Base-by-base conservation (phyloP, 305 asterid genomes). In the Rubia peregrina region DNA sequence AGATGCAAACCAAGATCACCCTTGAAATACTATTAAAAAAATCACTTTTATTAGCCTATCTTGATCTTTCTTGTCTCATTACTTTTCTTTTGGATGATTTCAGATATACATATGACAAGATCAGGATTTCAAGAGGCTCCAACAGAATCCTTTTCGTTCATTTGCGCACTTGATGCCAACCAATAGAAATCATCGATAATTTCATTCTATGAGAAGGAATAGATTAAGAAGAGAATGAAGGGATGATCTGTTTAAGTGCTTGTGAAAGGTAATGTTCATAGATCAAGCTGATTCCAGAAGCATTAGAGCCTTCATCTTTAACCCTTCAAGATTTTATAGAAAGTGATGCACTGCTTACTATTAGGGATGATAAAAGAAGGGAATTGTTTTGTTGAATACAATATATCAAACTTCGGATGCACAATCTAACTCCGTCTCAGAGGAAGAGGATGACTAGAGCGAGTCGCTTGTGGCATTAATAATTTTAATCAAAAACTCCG, bases 71-170 rank as follows among this genome's bases (percentile, higher is more conserved):
- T 22, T 55, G 46, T 33, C 17, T 56, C 33, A 17, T 16, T 48
- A 1, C 33, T 13, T 14, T 41, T 21, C 4, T 9, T 11, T 3
- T 66, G 53, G 56, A 36, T 38, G 7, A 13, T 62, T 84, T 75
- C 90, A 92, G 98, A 73, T 92, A 90, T 74, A 66, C 82, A 6
- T 96, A 92, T 79, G 93, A 86, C 65, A 92, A 87, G 86, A 83
- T 92, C 73, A 85, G 95, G 77, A 89, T 92, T 70, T 83, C 91
- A 48, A 78, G 87, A 1, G 96, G 93, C 48, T 87, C 85, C 80
- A 78, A 82, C 83, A 81, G 77, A 56, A 87, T 90, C 80, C 76
- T 89, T 70, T 92, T 92, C 60, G 89, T 92, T 30, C 94, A 92
- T 51, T 74, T 90, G 6, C 86, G 87, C 24, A 80, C 82, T 65